Evolutionary conservation across 345 rosid genomes (phyloP).

Genomic region (Alliaria petiolata): DNA sequence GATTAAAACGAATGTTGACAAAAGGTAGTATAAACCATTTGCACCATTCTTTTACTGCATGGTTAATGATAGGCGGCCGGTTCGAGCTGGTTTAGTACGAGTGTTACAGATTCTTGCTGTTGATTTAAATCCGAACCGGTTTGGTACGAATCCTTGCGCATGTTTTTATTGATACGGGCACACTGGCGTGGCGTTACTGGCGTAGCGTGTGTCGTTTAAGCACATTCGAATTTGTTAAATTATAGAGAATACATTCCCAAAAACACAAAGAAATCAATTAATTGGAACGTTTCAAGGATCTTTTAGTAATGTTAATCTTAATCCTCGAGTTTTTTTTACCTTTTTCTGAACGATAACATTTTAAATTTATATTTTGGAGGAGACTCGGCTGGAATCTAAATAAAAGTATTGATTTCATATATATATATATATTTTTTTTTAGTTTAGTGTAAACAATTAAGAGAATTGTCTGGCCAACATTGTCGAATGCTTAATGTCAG

Average conservation of each 20-base stretch:
- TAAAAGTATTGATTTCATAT: not conserved
- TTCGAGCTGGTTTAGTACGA: not conserved
- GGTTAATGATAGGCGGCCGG: not conserved
- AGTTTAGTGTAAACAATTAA: not conserved
- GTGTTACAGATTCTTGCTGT: not conserved
- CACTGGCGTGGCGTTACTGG: not conserved
- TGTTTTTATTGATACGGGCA: not conserved
- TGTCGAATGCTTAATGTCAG: conserved; percentile 25
- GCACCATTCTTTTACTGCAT: not conserved
- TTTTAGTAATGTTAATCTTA: not conserved
- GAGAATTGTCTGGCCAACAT: conserved; percentile 11
- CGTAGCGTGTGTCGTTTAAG: not conserved
- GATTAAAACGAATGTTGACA: too few relatives aligned
- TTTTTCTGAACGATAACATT: not conserved
- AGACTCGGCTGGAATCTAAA: not conserved
- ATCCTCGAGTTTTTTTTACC: not conserved
- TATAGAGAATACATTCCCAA: not conserved
- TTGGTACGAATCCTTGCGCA: not conserved
- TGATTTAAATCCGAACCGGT: not conserved
- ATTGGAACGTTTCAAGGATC: not conserved
- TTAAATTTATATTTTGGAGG: not conserved
- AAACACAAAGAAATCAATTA: not conserved
- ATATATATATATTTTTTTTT: too few relatives aligned
- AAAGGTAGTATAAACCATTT: not conserved
- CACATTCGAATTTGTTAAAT: not conserved